phyloP scores from a whole-genome alignment of 371 early-diverging fungal genomes.

The Syncephalastrum sp. region DNA sequence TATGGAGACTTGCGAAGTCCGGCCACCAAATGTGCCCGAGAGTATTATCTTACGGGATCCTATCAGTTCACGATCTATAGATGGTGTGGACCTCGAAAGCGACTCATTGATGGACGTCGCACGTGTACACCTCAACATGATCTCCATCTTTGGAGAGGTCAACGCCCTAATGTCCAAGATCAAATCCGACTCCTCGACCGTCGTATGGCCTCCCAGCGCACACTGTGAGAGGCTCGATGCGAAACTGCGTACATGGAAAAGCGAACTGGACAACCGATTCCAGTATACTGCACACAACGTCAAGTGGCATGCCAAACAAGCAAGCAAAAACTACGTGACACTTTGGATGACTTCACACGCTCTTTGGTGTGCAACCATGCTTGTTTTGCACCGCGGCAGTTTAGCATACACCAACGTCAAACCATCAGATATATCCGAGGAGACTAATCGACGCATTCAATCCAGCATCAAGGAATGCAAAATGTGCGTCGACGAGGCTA shows the following conservation, averaged over 20 bases:
- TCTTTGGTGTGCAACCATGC: conserved; percentile 36
- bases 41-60: conserved; percentile 40
- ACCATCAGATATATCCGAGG: conserved; percentile 14
- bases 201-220: conserved; percentile 48
- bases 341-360: conserved; percentile 38
- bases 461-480: conserved; percentile 30
- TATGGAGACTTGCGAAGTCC: conserved; percentile 52
- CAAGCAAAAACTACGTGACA: conserved; percentile 36
- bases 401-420: conserved; percentile 34
- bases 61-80: conserved; percentile 23
- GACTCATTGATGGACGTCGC: conserved; percentile 37
- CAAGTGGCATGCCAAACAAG: conserved; percentile 18
- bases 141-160: conserved; percentile 47
- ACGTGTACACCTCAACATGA: conserved; percentile 22
- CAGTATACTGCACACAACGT: conserved; percentile 25
- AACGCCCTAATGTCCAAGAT: conserved; percentile 48
- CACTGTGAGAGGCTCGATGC: conserved; percentile 43
- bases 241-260: conserved; percentile 29
- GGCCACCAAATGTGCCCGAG: conserved; percentile 45
- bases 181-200: conserved; percentile 27
- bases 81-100: conserved; percentile 15
- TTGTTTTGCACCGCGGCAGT: conserved; percentile 42
- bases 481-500: conserved; percentile 28
- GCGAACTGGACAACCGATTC: conserved; percentile 22
- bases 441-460: conserved; percentile 24